Percentiles rank a stretch among this genome's conserved stretches.
phyloP scores from a whole-genome alignment of 306 rosid species.

The Vicia sativa region DNA sequence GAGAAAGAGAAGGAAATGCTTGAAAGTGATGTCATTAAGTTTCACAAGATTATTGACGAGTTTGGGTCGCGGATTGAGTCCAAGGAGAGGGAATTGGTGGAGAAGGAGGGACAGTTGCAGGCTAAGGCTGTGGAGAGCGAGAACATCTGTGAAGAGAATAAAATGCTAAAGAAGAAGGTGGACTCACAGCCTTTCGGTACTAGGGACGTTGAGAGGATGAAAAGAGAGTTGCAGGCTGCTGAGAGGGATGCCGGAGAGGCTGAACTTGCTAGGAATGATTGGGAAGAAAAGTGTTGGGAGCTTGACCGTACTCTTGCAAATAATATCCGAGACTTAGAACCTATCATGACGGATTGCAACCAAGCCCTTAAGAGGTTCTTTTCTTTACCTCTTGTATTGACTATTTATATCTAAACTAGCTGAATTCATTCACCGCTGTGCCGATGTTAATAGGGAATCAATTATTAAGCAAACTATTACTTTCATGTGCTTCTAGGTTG shows the following conservation, averaged over 20 bases:
- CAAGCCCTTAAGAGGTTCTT: slow-evolving; percentile 67
- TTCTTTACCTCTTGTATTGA: slow-evolving; percentile 2
- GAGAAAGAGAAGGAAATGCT: slow-evolving; percentile 61
- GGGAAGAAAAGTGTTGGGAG: slow-evolving; percentile 91
- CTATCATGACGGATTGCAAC: slow-evolving; percentile 74
- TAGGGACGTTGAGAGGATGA: slow-evolving; percentile 92
- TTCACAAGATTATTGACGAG: slow-evolving; percentile 61
- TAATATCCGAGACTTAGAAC: slow-evolving; percentile 71
- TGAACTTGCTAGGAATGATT: slow-evolving; percentile 60
- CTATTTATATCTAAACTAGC: background rate
- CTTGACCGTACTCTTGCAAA: slow-evolving; percentile 52
- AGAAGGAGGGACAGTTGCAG: slow-evolving; percentile 65
- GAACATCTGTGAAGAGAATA: slow-evolving; percentile 64
- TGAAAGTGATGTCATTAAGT: slow-evolving; percentile 80
- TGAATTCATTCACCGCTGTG: background rate
- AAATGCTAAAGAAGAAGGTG: slow-evolving; percentile 65
- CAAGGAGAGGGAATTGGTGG: slow-evolving; percentile 54
- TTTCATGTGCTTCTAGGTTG: slow-evolving; percentile 56
- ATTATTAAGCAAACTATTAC: background rate
- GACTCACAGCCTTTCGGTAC: slow-evolving; percentile 68
- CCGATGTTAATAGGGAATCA: background rate
- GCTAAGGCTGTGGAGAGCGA: slow-evolving; percentile 56
- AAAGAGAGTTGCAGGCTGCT: slow-evolving; percentile 81
- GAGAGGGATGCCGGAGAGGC: slow-evolving; percentile 80
- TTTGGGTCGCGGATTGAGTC: slow-evolving; percentile 43